Conservation (phyloP, 768 basidiomycete genomes). For the Boletus patriciae region DNA sequence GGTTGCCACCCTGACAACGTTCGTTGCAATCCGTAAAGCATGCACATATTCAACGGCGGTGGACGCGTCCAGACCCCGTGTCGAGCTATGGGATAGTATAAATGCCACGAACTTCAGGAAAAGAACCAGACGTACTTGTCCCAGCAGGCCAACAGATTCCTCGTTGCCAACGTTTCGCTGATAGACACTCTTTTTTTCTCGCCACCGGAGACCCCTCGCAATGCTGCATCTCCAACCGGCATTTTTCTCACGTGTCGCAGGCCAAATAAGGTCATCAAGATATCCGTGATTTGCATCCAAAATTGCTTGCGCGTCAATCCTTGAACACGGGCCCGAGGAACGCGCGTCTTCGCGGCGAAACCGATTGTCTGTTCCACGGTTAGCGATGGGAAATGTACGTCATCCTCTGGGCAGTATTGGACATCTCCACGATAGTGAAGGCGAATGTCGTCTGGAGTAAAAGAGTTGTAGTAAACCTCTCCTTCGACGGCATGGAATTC, state of each 20-base stretch:
- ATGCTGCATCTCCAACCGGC: slow-evolving; percentile 74
- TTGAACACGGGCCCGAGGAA: slow-evolving; percentile 53
- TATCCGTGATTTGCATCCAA: slow-evolving; percentile 35
- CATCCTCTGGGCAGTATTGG: slow-evolving; percentile 80
- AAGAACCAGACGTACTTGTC: slow-evolving; percentile 53
- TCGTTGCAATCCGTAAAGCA: slow-evolving; percentile 66
- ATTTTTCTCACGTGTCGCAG: slow-evolving; percentile 72
- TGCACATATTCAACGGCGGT: slow-evolving; percentile 76
- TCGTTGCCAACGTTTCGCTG: slow-evolving; percentile 67
- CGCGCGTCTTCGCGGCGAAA: slow-evolving; percentile 68
- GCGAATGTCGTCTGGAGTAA: slow-evolving; percentile 61
- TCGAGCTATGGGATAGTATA: slow-evolving; percentile 60
- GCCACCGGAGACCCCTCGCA: slow-evolving; percentile 73
- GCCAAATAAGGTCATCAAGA: slow-evolving; percentile 71
- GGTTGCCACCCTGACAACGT: slow-evolving; percentile 52
- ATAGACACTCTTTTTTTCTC: slow-evolving; percentile 85
- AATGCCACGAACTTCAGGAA: slow-evolving; percentile 29
- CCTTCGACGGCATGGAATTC: slow-evolving; percentile 71
- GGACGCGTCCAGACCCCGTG: slow-evolving; percentile 63
- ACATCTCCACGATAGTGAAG: slow-evolving; percentile 77
- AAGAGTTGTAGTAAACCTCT: slow-evolving; percentile 72
- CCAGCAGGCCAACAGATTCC: slow-evolving; percentile 75
- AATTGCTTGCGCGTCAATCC: slow-evolving; percentile 39
- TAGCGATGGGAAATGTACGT: slow-evolving; percentile 82
- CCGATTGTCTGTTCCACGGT: slow-evolving; percentile 75